Conservation (phyloP, 2,329 filamentous ascomycete species). For the Teratosphaeria zuluensis region DNA sequence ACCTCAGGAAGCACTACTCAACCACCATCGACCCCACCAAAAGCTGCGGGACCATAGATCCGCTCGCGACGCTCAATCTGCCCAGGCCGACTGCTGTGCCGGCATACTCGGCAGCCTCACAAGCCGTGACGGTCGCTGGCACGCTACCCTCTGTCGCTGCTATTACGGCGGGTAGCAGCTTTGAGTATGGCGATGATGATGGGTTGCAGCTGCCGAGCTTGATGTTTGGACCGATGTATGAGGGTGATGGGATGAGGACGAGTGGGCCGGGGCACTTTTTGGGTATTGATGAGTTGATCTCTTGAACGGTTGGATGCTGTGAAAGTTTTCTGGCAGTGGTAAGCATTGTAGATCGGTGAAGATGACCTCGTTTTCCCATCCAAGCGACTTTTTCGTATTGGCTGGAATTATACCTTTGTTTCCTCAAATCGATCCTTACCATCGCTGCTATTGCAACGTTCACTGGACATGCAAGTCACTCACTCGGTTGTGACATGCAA, state of each 20-base stretch:
- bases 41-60: constrained; percentile 12
- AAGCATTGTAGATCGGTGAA: too few species aligned
- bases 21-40: not conserved
- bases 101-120: not conserved
- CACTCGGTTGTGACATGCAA: too few species aligned
- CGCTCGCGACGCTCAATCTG: constrained; percentile 17
- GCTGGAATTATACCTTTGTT: too few species aligned
- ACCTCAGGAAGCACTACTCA: not conserved
- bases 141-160: constrained; percentile 12
- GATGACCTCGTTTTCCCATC: too few species aligned
- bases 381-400: too few species aligned
- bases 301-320: not conserved
- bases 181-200: constrained; percentile 1
- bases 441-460: too few species aligned
- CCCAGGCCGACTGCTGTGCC: constrained; percentile 7
- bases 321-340: too few species aligned
- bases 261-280: constrained; percentile 10
- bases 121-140: not conserved
- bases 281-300: constrained; percentile 15
- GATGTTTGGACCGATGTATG: constrained; percentile 9
- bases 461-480: too few species aligned
- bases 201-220: constrained; percentile 22
- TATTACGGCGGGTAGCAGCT: constrained; percentile 6
- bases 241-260: constrained; percentile 6
- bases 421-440: too few species aligned